Conservation (phyloP, 148 eudicot genomes). For the Salicornia ramosissima region DNA sequence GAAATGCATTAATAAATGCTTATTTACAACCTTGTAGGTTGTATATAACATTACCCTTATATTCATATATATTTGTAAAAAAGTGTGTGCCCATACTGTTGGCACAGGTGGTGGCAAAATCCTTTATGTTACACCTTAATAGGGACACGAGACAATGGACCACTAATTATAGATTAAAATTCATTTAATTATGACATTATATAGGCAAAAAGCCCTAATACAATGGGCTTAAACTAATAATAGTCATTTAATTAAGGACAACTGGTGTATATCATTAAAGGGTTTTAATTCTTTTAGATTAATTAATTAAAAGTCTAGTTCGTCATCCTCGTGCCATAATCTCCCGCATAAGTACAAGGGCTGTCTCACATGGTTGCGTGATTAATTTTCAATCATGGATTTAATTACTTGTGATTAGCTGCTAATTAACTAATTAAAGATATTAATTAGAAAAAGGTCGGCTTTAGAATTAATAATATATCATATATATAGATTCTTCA, state of each 20-base stretch:
- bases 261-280: constrained; percentile 15
- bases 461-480: not conserved
- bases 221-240: constrained; percentile 17
- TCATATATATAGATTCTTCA: constrained; percentile 10
- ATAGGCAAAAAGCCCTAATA: constrained; percentile 3
- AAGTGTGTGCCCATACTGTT: constrained; percentile 35
- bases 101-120: constrained; percentile 28
- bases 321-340: constrained; percentile 23
- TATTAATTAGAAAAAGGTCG: not conserved
- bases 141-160: constrained; percentile 46
- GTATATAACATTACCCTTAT: no score
- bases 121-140: constrained; percentile 35
- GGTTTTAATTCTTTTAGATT: not conserved
- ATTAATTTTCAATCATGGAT: constrained; percentile 16
- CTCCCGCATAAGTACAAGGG: constrained; percentile 17
- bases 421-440: constrained; percentile 5
- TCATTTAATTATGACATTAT: constrained; percentile 1
- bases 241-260: constrained; percentile 11
- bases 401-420: constrained; percentile 14
- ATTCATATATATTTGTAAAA: no score
- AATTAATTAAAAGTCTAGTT: not conserved
- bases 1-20: no score
- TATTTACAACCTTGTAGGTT: no score
- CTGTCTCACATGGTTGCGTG: constrained; percentile 22
- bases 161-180: constrained; percentile 26